These are phyloP conservation scores for Exophiala bonariae DNA, from an alignment of 2,329 filamentous ascomycete species.

Conservation along the genomic window DNA sequence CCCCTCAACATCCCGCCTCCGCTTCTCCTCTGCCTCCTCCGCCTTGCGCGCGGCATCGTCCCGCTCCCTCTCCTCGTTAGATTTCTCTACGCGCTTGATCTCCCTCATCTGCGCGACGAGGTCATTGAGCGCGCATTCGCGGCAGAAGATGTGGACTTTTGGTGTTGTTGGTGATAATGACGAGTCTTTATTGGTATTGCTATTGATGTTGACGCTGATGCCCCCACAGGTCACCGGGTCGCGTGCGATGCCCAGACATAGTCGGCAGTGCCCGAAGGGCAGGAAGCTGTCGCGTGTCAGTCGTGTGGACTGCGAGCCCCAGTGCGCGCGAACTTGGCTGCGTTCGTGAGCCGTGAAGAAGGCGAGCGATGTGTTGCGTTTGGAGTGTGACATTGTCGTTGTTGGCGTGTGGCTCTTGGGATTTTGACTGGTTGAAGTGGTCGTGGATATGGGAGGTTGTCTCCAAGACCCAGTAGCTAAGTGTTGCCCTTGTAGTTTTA, in stretches of 20 bases:
- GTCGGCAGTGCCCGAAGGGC: conserved; percentile 81
- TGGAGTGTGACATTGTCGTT: conserved; percentile 53
- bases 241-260: conserved; percentile 79
- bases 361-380: conserved; percentile 86
- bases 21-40: conserved; percentile 67
- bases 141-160: conserved; percentile 89
- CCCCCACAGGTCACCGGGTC: conserved; percentile 75
- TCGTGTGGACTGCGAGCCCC: conserved; percentile 80
- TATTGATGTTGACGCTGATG: conserved; percentile 49
- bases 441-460: too few species aligned
- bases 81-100: conserved; percentile 75
- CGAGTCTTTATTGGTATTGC: conserved; percentile 76
- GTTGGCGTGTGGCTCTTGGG: too few species aligned
- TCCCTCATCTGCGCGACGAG: conserved; percentile 90
- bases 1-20: conserved; percentile 63
- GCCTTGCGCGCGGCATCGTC: conserved; percentile 63
- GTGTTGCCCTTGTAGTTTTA: too few species aligned
- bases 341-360: conserved; percentile 95
- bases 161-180: conserved; percentile 57
- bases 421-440: too few species aligned
- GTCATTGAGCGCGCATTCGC: conserved; percentile 88
- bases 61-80: conserved; percentile 60
- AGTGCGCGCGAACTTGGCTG: conserved; percentile 74
- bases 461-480: too few species aligned
- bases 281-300: conserved; percentile 89